Conservation (phyloP, 495 filamentous ascomycete species). For the Lasiosphaeria hispida region DNA sequence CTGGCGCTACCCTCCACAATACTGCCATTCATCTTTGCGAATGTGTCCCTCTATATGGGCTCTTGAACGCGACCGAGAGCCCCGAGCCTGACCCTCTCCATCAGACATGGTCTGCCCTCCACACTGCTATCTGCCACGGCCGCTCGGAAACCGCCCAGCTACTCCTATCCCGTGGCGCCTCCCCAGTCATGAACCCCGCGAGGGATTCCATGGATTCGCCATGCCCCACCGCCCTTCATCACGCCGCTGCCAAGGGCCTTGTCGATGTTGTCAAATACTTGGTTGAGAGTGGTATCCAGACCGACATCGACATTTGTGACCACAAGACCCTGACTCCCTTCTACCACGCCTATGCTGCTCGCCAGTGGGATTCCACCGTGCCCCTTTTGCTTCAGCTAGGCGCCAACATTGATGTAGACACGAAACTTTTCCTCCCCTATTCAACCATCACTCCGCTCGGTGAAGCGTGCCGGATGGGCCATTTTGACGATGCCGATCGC, state of each 20-base stretch:
- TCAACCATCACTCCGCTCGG: constrained; percentile 35
- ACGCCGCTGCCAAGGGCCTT: constrained; percentile 29
- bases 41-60: constrained; percentile 26
- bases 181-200: constrained; percentile 22
- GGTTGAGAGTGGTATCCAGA: constrained; percentile 26
- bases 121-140: constrained; percentile 37
- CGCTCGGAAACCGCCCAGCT: constrained; percentile 31
- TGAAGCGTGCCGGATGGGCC: constrained; percentile 34
- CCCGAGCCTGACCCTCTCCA: background rate
- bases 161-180: constrained; percentile 33
- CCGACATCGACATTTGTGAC: constrained; percentile 30
- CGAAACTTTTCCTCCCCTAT: constrained; percentile 33
- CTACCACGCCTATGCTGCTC: constrained; percentile 34
- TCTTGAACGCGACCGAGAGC: constrained; percentile 25
- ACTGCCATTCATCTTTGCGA: constrained; percentile 29
- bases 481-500: constrained; percentile 31
- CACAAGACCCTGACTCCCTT: constrained; percentile 32
- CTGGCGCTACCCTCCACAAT: constrained; percentile 27
- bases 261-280: constrained; percentile 22
- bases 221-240: constrained; percentile 28
- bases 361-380: constrained; percentile 31
- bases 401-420: constrained; percentile 33
- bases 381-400: constrained; percentile 32
- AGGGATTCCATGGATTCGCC: background rate
- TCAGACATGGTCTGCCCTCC: constrained; percentile 35